phyloP scores from a whole-genome alignment of 2,329 filamentous ascomycete species.

The Ilyonectria destructans region DNA sequence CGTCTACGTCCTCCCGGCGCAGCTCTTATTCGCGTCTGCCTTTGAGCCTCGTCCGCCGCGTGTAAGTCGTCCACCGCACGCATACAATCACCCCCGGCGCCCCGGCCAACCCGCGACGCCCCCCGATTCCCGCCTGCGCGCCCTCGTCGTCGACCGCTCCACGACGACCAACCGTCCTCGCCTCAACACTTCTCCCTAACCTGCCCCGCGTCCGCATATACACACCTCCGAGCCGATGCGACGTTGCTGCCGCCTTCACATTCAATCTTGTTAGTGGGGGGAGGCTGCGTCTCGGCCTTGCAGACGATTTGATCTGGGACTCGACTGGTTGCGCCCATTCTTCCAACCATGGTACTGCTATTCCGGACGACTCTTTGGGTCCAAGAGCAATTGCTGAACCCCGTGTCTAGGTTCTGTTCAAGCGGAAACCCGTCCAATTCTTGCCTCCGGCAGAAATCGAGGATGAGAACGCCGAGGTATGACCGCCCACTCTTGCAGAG shows the following conservation, averaged over 20 bases:
- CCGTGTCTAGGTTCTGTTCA: constrained; percentile 85
- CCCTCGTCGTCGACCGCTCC: constrained; percentile 41
- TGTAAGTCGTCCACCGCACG: constrained; percentile 52
- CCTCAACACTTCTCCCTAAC: constrained; percentile 27
- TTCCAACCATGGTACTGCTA: constrained; percentile 44
- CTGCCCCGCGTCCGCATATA: constrained; percentile 18
- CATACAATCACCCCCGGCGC: constrained; percentile 1
- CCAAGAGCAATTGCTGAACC: constrained; percentile 31
- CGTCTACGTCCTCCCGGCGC: constrained; percentile 12
- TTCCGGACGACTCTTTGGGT: constrained; percentile 1
- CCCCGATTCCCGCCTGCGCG: constrained; percentile 44
- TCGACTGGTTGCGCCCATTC: constrained; percentile 39
- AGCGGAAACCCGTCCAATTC: constrained; percentile 94
- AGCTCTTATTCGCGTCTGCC: constrained; percentile 34
- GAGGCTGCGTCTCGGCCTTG: constrained; percentile 48
- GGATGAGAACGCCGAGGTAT: constrained; percentile 88
- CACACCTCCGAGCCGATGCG: constrained; percentile 36
- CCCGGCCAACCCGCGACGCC: constrained; percentile 42
- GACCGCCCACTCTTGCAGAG: constrained; percentile 35
- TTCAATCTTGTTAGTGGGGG: constrained; percentile 49
- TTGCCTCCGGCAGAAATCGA: constrained; percentile 80
- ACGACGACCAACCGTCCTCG: constrained; percentile 34
- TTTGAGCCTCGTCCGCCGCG: constrained; percentile 41
- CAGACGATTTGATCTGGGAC: constrained; percentile 37
- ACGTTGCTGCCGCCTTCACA: constrained; percentile 31